Percentiles rank a stretch among this genome's conserved stretches.
Evolutionary conservation across 306 rosid species (phyloP).

Genomic region (Dalbergia cochinchinensis): DNA sequence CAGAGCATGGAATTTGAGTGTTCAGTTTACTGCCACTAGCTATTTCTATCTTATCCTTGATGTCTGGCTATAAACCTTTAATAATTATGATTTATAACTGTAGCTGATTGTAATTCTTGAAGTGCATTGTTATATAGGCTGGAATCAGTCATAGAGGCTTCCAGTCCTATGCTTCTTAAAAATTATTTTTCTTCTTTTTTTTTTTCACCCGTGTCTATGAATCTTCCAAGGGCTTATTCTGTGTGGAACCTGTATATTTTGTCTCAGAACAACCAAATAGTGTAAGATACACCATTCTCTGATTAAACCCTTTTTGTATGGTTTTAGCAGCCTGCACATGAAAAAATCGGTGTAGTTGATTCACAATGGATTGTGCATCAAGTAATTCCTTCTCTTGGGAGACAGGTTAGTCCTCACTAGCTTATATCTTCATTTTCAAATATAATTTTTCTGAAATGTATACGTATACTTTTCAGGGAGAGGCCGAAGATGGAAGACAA

Average conservation of each 20-base stretch:
- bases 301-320: slow-evolving; percentile 40
- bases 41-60: too few relatives aligned
- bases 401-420: slow-evolving; percentile 64
- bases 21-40: too few relatives aligned
- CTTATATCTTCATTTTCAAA: slow-evolving; percentile 25
- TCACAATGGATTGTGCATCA: slow-evolving; percentile 98
- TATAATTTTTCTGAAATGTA: slow-evolving; percentile 19
- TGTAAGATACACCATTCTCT: slow-evolving; percentile 26
- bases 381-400: slow-evolving; percentile 91
- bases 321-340: slow-evolving; percentile 84
- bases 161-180: not conserved
- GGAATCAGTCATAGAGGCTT: slow-evolving; percentile 36
- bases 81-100: slow-evolving; percentile 9
- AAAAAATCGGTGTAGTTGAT: slow-evolving; percentile 96
- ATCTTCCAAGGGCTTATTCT: not conserved
- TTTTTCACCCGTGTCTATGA: not conserved
- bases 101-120: slow-evolving; percentile 30
- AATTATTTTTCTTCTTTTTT: not conserved
- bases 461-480: slow-evolving; percentile 67
- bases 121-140: slow-evolving; percentile 28
- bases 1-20: too few relatives aligned
- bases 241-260: slow-evolving; percentile 31
- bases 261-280: slow-evolving; percentile 25
- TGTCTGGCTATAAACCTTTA: too few relatives aligned
- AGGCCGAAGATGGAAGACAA: slow-evolving; percentile 65